Conservation (phyloP, 257 asterid species). For the Gentiana dahurica region DNA sequence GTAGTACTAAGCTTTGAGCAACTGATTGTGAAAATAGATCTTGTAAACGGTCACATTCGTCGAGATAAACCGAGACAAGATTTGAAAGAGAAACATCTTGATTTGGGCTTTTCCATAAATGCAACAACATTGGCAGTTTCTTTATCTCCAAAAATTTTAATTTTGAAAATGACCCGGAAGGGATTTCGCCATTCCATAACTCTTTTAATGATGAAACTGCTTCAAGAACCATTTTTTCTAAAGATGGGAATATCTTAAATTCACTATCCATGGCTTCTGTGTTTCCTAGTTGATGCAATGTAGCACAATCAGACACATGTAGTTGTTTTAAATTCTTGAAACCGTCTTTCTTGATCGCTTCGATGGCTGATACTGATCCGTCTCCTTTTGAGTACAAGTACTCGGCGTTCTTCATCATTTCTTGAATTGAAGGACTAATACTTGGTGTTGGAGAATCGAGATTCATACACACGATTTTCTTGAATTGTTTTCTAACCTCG, state of each 20-base stretch:
- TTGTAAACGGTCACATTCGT: conserved; percentile 10
- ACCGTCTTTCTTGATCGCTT: neutral
- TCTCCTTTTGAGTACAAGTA: conserved; percentile 1
- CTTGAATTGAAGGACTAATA: neutral
- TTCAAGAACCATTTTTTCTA: neutral
- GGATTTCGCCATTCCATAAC: neutral
- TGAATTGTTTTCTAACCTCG: neutral
- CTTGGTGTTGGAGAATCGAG: neutral
- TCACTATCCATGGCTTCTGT: neutral
- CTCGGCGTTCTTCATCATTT: conserved; percentile 8
- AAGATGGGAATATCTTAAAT: neutral
- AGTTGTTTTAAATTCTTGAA: conserved; percentile 5
- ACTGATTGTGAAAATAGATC: conserved; percentile 15
- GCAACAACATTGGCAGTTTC: conserved; percentile 4
- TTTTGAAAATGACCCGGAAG: conserved; percentile 2
- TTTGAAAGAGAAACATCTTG: conserved; percentile 4
- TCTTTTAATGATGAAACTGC: neutral
- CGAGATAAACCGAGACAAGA: neutral
- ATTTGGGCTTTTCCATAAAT: conserved; percentile 6
- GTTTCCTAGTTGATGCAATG: neutral
- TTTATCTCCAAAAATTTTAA: conserved; percentile 13
- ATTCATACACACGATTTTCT: conserved; percentile 2
- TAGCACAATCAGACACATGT: neutral
- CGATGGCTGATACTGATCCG: neutral
- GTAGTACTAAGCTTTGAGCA: conserved; percentile 14